Conservation (phyloP, 2,329 filamentous ascomycete species). For the Didymella glomerata region DNA sequence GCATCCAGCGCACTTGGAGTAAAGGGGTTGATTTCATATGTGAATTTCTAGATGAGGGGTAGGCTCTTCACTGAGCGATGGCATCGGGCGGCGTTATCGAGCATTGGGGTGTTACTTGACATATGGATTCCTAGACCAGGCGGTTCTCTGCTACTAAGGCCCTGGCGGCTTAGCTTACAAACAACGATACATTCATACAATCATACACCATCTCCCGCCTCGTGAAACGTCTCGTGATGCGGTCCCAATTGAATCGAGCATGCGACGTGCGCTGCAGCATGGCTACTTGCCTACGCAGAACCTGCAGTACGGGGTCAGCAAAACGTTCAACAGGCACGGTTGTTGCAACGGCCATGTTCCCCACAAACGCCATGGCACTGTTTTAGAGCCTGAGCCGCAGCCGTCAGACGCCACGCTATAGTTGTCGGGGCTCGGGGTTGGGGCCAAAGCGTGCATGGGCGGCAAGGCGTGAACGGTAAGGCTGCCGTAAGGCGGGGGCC, state of each 20-base stretch:
- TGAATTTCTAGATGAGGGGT: neutral
- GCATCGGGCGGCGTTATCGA: neutral
- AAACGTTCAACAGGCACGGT: neutral
- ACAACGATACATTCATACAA: neutral
- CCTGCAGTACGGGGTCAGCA: constrained; percentile 10
- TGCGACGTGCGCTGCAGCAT: neutral
- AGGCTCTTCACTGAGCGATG: neutral
- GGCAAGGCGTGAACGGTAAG: neutral
- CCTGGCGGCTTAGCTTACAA: neutral
- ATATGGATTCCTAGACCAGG: neutral
- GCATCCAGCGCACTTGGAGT: no score
- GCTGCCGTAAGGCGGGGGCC: neutral
- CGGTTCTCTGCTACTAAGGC: neutral
- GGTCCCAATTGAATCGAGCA: no score
- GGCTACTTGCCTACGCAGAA: constrained; percentile 35
- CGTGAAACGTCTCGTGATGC: no score
- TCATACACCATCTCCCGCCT: neutral
- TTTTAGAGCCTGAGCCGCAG: constrained; percentile 10
- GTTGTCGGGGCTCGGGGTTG: constrained; percentile 17
- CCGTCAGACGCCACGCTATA: constrained; percentile 37
- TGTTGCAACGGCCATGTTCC: neutral
- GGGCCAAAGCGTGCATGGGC: constrained; percentile 9
- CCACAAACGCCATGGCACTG: neutral
- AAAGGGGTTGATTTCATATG: neutral
- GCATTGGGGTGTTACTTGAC: neutral